Conservation (phyloP, 306 rosid species). For the Citrullus colocynthis region DNA sequence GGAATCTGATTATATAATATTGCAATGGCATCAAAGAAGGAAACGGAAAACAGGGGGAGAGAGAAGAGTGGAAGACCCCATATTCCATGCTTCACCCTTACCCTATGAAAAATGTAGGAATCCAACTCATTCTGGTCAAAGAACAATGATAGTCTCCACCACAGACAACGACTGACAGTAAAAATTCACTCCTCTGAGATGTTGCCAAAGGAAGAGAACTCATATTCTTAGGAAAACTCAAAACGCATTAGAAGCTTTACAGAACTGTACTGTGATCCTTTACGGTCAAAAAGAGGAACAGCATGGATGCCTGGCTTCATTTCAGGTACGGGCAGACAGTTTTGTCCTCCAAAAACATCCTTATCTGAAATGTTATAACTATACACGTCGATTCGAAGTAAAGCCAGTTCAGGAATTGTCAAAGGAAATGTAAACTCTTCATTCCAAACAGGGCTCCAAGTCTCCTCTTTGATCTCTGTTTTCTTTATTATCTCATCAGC, state of each 20-base stretch:
- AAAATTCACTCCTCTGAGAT: constrained; percentile 2
- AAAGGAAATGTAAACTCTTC: constrained; percentile 61
- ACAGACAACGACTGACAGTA: background rate
- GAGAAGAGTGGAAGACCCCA: constrained; percentile 5
- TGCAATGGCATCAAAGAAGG: background rate
- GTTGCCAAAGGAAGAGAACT: background rate
- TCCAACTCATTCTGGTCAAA: background rate
- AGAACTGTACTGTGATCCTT: constrained; percentile 38
- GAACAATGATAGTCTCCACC: background rate
- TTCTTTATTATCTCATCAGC: constrained; percentile 37
- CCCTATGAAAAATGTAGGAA: constrained; percentile 1
- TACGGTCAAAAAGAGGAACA: constrained; percentile 46
- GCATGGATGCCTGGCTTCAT: constrained; percentile 51
- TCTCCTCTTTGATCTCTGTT: constrained; percentile 41
- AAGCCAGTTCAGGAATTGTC: constrained; percentile 68
- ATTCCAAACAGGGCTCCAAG: constrained; percentile 76
- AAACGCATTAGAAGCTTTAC: constrained; percentile 57
- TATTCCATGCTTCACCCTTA: background rate
- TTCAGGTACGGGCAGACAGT: constrained; percentile 67
- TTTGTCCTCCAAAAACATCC: constrained; percentile 82
- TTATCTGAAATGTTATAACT: constrained; percentile 67
- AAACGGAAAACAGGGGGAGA: background rate
- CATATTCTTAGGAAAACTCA: constrained; percentile 26
- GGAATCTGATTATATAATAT: constrained; percentile 3
- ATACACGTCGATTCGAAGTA: constrained; percentile 59